These are phyloP conservation scores for Neoboletus brunneissimus DNA, from an alignment of 768 basidiomycete species.

Conservation along the genomic window DNA sequence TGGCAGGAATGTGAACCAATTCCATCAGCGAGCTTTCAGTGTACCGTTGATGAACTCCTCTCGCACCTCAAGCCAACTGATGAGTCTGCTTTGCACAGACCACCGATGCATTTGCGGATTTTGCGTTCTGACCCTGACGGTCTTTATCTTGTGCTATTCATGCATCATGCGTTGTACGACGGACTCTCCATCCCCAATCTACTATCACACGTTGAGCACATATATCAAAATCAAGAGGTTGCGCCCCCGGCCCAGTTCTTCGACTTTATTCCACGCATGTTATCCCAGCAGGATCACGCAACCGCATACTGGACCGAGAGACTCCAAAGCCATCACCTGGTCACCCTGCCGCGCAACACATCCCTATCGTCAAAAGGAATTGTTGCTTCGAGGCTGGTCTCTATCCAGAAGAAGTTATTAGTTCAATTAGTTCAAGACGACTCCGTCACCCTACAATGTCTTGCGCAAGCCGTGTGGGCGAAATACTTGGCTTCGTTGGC, in stretches of 20 bases:
- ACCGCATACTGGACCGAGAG: conserved; percentile 37
- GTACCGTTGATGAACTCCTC: conserved; percentile 10
- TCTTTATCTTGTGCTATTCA: conserved; percentile 35
- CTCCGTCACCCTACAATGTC: conserved; percentile 37
- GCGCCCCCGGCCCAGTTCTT: conserved; percentile 33
- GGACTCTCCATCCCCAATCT: conserved; percentile 41
- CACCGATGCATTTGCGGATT: conserved; percentile 30
- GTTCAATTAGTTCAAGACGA: conserved; percentile 16
- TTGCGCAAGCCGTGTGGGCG: conserved; percentile 33
- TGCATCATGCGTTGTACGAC: conserved; percentile 51
- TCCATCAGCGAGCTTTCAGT: conserved; percentile 9
- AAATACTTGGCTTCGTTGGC: conserved; percentile 25
- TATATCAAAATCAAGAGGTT: conserved; percentile 28
- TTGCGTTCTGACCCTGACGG: conserved; percentile 3
- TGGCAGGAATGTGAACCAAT: conserved; percentile 24
- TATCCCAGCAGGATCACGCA: conserved; percentile 38
- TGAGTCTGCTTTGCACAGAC: conserved; percentile 29
- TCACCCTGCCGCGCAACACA: conserved; percentile 15
- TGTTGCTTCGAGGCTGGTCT: conserved; percentile 11
- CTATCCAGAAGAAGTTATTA: conserved; percentile 8
- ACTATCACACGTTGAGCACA: conserved; percentile 29
- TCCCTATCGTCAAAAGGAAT: conserved; percentile 11
- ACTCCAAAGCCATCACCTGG: conserved; percentile 25
- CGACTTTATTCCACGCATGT: conserved; percentile 37
- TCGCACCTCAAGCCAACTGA: conserved; percentile 14